Evolutionary conservation across 1,284 basidiomycete species (phyloP), one percentile per base, ranked within the genome.

Genomic region (Pseudozyma flocculosa): DNA sequence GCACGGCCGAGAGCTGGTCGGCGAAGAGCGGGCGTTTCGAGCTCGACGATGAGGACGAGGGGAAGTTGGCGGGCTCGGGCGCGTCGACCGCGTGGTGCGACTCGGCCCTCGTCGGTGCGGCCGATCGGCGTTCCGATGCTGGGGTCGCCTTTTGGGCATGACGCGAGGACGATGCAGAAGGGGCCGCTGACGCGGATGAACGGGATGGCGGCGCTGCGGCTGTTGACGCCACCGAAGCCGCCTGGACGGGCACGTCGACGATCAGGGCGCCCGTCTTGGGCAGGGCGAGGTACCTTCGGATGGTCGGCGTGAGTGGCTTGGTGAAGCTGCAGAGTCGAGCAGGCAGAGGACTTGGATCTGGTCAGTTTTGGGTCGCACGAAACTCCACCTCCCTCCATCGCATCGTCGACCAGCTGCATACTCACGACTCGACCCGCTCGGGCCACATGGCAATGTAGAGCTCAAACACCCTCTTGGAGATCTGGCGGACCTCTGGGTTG

Each of bases 401-500:
- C n/a, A 42, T 17, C 24, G 3, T 22, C 15, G 10, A 5, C 11
- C 26, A 17, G 8, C 3, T 23, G 21, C 5, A 22, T 4, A 76
- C 80, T 77, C 59, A 81, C 75, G 68, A 68, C 30, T 80, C 79
- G 1, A 81, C 78, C 15, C 81, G 59, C 38, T 81, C 80, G 2
- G 82, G 81, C 79, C 79, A 83, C 8, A 73, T 43, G 0, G 71
- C 68, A 15, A 62, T 61, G 54, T 80, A 83, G 34, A 53, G 45
- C 24, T 68, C 79, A 78, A 80, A 83, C 17, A 82, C 59, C 29
- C 72, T 68, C 58, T 80, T 81, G 9, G 76, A 78, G 11, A 72
- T 76, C 62, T 78, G 75, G 41, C 82, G 65, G 1, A 82, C 82
- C 43, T 82, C 80, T 0, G 78, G 70, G 62, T 82, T 80, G 39